These are phyloP conservation scores for Botryotinia calthae DNA, from an alignment of 2,329 filamentous ascomycete genomes.

Conservation along the genomic window DNA sequence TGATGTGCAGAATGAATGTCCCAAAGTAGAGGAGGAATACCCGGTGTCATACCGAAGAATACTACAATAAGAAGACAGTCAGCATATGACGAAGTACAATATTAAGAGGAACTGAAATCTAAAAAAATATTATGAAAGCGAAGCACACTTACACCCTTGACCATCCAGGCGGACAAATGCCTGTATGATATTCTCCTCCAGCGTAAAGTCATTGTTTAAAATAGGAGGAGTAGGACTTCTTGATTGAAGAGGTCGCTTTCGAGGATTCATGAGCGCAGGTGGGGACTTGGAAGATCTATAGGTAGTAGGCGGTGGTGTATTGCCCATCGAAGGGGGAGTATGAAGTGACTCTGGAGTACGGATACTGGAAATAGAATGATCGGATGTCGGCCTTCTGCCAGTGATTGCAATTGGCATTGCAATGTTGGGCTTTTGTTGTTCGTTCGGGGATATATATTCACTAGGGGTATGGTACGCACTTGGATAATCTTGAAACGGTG, in stretches of 20 bases:
- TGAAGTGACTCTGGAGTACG: constrained; percentile 5
- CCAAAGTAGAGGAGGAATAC: constrained; percentile 34
- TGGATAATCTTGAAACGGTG: constrained; percentile 3
- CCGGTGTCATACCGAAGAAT: constrained; percentile 34
- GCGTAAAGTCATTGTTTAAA: constrained; percentile 31
- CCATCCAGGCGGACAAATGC: constrained; percentile 34
- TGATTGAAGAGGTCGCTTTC: constrained; percentile 28
- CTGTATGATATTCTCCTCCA: constrained; percentile 36
- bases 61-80: constrained; percentile 14
- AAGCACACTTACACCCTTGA: constrained; percentile 23
- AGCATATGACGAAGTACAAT: not conserved
- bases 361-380: not conserved
- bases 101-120: not conserved
- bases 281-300: constrained; percentile 19
- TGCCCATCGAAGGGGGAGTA: constrained; percentile 18
- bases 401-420: not conserved
- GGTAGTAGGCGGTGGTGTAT: constrained; percentile 16
- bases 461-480: constrained; percentile 13
- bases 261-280: constrained; percentile 2
- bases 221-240: constrained; percentile 25
- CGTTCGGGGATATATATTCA: not conserved
- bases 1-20: constrained; percentile 34
- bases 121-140: not conserved
- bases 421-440: not conserved
- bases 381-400: constrained; percentile 13